These are phyloP conservation scores for Xylaria sp. DNA, from an alignment of 2,329 filamentous ascomycete species.

Conservation along the genomic window DNA sequence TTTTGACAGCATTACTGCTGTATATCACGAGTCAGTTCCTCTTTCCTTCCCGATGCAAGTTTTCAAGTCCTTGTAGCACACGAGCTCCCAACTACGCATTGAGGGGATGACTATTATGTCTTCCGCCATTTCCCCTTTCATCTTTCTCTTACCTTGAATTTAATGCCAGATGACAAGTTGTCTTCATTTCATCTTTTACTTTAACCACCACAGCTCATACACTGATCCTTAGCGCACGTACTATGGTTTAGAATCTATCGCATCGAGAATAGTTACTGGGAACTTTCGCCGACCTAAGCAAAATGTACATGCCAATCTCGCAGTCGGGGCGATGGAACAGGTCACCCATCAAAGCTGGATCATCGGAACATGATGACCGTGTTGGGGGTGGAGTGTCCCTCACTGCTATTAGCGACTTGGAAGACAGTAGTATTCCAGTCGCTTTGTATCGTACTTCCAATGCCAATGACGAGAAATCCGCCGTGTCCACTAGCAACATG, in stretches of 20 bases:
- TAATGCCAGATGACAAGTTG: not conserved
- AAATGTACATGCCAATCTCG: not conserved
- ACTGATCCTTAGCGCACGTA: not conserved
- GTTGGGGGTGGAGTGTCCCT: slow-evolving; percentile 33
- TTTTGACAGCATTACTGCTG: not conserved
- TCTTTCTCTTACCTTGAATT: not conserved
- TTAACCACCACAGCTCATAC: not conserved
- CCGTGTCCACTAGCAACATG: not conserved
- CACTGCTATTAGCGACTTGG: slow-evolving; percentile 13
- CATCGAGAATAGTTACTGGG: not conserved
- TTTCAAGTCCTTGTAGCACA: not conserved
- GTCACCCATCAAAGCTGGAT: slow-evolving; percentile 13
- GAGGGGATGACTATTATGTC: not conserved
- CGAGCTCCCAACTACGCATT: not conserved
- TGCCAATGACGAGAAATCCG: not conserved
- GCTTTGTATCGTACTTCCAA: not conserved
- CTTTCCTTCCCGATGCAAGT: not conserved
- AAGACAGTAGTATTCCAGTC: not conserved
- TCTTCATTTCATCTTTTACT: not conserved
- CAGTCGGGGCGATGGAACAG: slow-evolving; percentile 25
- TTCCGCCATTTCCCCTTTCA: not conserved
- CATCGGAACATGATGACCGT: slow-evolving; percentile 27
- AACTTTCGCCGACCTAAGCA: not conserved
- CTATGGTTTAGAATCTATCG: not conserved
- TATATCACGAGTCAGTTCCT: not conserved